Conservation (phyloP, 148 eudicot genomes). For the Polygonum maritimum region DNA sequence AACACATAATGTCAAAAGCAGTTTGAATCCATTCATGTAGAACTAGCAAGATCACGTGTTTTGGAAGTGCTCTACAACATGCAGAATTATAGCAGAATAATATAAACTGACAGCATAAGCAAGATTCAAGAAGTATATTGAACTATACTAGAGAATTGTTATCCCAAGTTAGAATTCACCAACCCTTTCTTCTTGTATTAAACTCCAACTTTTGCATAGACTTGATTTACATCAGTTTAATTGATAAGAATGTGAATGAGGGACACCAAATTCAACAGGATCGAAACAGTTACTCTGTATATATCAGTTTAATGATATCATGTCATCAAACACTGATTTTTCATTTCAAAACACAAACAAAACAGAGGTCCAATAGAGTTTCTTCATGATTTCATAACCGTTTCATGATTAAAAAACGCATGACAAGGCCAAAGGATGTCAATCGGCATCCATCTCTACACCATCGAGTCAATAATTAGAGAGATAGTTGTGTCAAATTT, state of each 20-base stretch:
- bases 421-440: not conserved
- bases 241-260: not conserved
- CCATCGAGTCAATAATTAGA: not conserved
- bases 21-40: not conserved
- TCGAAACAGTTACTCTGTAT: not conserved
- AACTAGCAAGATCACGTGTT: not conserved
- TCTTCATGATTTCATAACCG: not conserved
- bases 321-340: not conserved
- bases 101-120: not conserved
- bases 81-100: not conserved
- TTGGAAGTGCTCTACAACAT: not conserved
- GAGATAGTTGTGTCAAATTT: not conserved
- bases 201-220: not conserved
- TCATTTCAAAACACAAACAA: not conserved
- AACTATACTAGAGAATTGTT: not conserved
- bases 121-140: not conserved
- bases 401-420: not conserved
- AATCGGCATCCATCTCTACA: constrained; percentile 1
- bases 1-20: constrained; percentile 13
- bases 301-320: not conserved
- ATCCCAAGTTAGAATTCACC: not conserved
- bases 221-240: not conserved
- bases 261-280: not conserved
- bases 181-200: not conserved
- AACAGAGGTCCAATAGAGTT: not conserved